Conservation (phyloP, 805 yeast genomes). For the Schwanniomyces pseudopolymorphus region DNA sequence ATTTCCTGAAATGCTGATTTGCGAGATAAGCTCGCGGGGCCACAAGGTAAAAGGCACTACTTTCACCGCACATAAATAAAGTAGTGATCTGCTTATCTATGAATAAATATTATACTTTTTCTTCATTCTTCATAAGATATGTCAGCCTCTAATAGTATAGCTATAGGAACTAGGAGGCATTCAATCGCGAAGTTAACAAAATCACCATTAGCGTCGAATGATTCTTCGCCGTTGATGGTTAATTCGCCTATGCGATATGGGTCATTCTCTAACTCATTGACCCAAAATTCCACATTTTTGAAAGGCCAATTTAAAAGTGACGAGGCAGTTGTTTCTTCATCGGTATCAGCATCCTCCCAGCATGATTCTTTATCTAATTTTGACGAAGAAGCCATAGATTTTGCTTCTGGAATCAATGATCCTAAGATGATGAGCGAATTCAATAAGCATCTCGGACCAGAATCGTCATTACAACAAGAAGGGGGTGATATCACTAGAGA, state of each 20-base stretch:
- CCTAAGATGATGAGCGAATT: constrained; percentile 31
- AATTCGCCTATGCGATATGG: constrained; percentile 16
- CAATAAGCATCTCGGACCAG: constrained; percentile 36
- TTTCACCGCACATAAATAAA: background rate
- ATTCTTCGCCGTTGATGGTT: constrained; percentile 19
- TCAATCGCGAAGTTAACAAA: constrained; percentile 33
- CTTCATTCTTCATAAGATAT: background rate
- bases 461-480: constrained; percentile 35
- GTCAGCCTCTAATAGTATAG: constrained; percentile 17
- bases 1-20: background rate
- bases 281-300: constrained; percentile 19
- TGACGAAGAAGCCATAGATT: constrained; percentile 16
- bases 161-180: constrained; percentile 16
- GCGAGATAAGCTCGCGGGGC: background rate
- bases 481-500: constrained; percentile 57
- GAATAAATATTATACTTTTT: background rate
- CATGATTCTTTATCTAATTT: constrained; percentile 6
- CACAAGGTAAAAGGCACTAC: background rate
- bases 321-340: constrained; percentile 5
- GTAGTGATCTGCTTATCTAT: background rate
- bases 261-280: constrained; percentile 8
- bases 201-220: constrained; percentile 20
- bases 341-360: constrained; percentile 1
- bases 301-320: constrained; percentile 7
- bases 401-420: constrained; percentile 25